Conservation (phyloP, 169 alveolate species). For the Plasmodium billcollinsi region DNA sequence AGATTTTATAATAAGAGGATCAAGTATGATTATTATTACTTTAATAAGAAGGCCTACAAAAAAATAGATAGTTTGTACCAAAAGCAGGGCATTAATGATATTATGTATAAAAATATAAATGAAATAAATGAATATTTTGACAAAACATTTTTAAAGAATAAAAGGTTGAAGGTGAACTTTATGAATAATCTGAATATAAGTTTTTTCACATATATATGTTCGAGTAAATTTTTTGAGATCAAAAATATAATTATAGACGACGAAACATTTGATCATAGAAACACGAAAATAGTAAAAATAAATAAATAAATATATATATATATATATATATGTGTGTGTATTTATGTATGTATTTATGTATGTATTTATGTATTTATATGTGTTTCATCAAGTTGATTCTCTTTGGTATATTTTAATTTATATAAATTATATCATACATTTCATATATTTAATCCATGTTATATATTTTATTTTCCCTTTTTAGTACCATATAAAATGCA, state of each 20-base stretch:
- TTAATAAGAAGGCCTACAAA: conserved; percentile 68
- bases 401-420: no score
- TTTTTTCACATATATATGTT: conserved; percentile 48
- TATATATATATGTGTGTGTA: conserved; percentile 1
- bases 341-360: neutral
- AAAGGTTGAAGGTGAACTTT: conserved; percentile 37
- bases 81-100: conserved; percentile 36
- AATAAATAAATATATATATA: neutral
- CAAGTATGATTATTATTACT: conserved; percentile 46
- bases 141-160: conserved; percentile 30
- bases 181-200: conserved; percentile 29
- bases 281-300: conserved; percentile 50
- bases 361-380: conserved; percentile 1
- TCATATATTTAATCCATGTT: neutral
- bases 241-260: conserved; percentile 42
- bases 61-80: conserved; percentile 59
- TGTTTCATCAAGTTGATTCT: neutral
- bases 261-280: conserved; percentile 65
- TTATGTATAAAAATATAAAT: conserved; percentile 63
- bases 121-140: conserved; percentile 64
- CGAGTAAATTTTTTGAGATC: conserved; percentile 44
- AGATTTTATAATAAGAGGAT: conserved; percentile 28
- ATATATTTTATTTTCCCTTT: neutral
- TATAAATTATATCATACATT: no score
- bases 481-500: conserved; percentile 55